phyloP scores from a whole-genome alignment of 768 basidiomycete genomes.

The Boletus edulis region DNA sequence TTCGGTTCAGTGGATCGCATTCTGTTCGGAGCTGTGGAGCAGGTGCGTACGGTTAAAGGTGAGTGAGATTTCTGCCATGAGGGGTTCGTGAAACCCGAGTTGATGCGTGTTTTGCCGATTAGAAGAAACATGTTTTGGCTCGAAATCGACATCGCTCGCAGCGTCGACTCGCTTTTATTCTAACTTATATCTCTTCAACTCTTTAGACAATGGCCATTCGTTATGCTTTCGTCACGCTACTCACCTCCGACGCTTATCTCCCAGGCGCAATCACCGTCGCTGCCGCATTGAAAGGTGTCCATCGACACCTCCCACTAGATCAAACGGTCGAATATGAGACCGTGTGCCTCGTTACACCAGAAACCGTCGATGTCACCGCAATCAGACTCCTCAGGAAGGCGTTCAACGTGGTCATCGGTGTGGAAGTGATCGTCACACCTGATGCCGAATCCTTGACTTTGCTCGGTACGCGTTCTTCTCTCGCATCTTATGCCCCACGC shows the following conservation, averaged over 20 bases:
- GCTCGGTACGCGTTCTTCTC: slow-evolving; percentile 58
- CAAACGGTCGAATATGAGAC: slow-evolving; percentile 61
- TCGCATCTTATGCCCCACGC: slow-evolving; percentile 1
- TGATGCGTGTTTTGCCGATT: slow-evolving; percentile 18
- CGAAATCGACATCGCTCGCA: not conserved
- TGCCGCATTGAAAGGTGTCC: slow-evolving; percentile 80
- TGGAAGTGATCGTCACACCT: slow-evolving; percentile 79
- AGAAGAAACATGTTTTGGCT: not conserved
- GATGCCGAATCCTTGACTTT: slow-evolving; percentile 67
- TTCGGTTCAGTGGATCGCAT: slow-evolving; percentile 9
- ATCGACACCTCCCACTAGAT: slow-evolving; percentile 38
- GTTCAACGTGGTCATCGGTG: slow-evolving; percentile 86
- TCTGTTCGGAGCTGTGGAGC: not conserved
- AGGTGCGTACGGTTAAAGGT: slow-evolving; percentile 38
- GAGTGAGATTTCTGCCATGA: slow-evolving; percentile 29
- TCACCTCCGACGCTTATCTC: slow-evolving; percentile 90
- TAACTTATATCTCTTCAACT: slow-evolving; percentile 18
- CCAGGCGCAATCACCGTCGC: slow-evolving; percentile 88
- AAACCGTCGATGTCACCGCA: slow-evolving; percentile 80
- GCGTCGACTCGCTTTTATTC: not conserved
- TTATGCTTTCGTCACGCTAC: slow-evolving; percentile 87
- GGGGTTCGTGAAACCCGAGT: not conserved
- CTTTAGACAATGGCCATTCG: slow-evolving; percentile 50
- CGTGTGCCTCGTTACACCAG: slow-evolving; percentile 92
- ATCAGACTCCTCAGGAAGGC: slow-evolving; percentile 77